Percentiles rank a stretch among this genome's conserved stretches.
Evolutionary conservation across 441 rosid species (phyloP).

Genomic region (Raphanus hybrid): DNA sequence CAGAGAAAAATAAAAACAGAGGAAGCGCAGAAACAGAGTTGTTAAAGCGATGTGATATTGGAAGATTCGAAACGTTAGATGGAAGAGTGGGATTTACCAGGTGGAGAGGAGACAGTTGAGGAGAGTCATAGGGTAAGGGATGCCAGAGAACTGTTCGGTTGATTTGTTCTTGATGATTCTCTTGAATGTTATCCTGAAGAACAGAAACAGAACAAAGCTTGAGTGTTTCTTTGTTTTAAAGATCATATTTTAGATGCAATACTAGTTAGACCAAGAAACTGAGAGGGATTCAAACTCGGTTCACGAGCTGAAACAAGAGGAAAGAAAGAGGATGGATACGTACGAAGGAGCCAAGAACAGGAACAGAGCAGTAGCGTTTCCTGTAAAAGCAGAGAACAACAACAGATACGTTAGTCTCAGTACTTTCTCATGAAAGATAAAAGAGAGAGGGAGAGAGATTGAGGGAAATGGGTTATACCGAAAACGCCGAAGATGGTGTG

Average conservation of each 20-base stretch:
- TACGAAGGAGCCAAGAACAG: constrained; percentile 92
- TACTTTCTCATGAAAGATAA: constrained; percentile 1
- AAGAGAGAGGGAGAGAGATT: constrained; percentile 21
- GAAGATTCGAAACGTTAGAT: background rate
- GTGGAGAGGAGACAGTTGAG: constrained; percentile 96
- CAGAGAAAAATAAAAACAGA: constrained; percentile 10
- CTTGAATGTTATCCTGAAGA: constrained; percentile 78
- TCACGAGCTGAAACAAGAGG: constrained; percentile 1
- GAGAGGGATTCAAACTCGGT: background rate
- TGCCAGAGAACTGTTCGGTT: constrained; percentile 88
- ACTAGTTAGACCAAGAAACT: constrained; percentile 1
- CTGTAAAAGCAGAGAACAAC: constrained; percentile 48
- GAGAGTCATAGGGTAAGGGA: constrained; percentile 90
- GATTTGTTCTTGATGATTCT: constrained; percentile 69
- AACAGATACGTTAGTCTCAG: background rate
- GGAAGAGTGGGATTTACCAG: constrained; percentile 47
- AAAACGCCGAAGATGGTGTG: constrained; percentile 85
- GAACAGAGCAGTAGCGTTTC: constrained; percentile 91
- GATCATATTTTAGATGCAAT: background rate
- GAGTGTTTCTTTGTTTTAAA: background rate
- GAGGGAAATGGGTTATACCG: constrained; percentile 58
- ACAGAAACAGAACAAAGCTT: constrained; percentile 2
- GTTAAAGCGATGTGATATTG: background rate
- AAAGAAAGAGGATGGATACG: background rate
- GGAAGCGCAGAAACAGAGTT: constrained; percentile 5